phyloP scores from a whole-genome alignment of 1,284 basidiomycete species.

The Ceratobasidium sp. region DNA sequence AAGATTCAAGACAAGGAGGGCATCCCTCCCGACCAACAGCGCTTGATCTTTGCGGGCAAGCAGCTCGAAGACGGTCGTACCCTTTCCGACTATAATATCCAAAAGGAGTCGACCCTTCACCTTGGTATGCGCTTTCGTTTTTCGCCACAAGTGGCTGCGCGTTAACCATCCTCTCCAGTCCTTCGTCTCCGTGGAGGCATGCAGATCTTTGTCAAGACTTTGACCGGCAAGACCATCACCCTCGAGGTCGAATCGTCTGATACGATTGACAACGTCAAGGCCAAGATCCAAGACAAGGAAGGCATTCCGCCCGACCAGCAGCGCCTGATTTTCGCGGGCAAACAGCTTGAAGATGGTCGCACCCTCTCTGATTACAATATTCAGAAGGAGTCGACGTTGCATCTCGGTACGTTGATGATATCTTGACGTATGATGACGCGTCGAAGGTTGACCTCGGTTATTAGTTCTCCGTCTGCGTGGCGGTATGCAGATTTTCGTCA shows the following conservation, averaged over 20 bases:
- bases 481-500: constrained; percentile 55
- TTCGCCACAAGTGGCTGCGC: background rate
- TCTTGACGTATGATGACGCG: background rate
- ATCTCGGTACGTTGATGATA: constrained; percentile 35
- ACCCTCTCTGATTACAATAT: constrained; percentile 51
- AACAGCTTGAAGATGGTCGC: too few relatives aligned
- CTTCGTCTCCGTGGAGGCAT: background rate
- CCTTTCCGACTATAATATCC: constrained; percentile 63
- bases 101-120: constrained; percentile 59
- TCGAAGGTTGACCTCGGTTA: background rate
- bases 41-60: constrained; percentile 71
- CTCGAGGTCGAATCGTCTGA: too few relatives aligned
- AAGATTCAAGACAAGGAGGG: constrained; percentile 61
- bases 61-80: constrained; percentile 66
- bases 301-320: too few relatives aligned
- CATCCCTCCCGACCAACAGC: constrained; percentile 67
- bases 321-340: too few relatives aligned
- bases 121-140: constrained; percentile 50
- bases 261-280: too few relatives aligned
- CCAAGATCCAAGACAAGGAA: too few relatives aligned
- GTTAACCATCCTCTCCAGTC: background rate
- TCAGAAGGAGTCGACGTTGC: constrained; percentile 51
- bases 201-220: too few relatives aligned
- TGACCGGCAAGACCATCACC: too few relatives aligned
- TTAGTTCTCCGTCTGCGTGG: constrained; percentile 59